Evolutionary conservation across 257 asterid genomes (phyloP).

Genomic region (Solanum etuberosum): DNA sequence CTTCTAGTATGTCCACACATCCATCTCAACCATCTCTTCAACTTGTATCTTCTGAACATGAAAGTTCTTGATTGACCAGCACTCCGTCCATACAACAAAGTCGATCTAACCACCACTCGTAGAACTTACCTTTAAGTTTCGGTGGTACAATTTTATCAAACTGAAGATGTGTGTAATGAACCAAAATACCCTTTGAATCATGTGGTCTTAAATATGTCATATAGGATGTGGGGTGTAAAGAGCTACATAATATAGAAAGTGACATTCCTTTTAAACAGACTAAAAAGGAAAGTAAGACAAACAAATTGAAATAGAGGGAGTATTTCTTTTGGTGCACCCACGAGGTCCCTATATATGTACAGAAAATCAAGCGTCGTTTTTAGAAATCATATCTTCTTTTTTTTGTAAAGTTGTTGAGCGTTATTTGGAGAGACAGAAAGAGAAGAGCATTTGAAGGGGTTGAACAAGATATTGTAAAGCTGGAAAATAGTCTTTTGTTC

Average conservation of each 20-base stretch:
- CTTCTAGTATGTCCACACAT: neutral
- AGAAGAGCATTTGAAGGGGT: neutral
- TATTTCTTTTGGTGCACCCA: neutral
- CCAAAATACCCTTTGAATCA: neutral
- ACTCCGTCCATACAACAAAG: neutral
- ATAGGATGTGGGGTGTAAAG: neutral
- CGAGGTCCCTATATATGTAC: neutral
- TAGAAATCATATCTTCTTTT: neutral
- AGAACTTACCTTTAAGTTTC: neutral
- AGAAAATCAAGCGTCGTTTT: neutral
- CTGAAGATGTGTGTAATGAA: neutral
- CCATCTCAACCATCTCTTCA: neutral
- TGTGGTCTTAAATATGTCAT: neutral
- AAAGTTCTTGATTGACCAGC: neutral
- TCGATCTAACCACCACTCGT: neutral
- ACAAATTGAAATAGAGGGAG: neutral
- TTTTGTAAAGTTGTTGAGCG: neutral
- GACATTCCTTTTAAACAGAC: neutral
- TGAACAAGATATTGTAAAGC: neutral
- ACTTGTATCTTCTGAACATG: neutral
- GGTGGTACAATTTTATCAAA: neutral
- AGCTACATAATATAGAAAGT: neutral
- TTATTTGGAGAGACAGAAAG: neutral
- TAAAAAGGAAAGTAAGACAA: neutral
- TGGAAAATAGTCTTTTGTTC: neutral